Conservation (phyloP, 257 asterid species). For the Penstemon newberryi region DNA sequence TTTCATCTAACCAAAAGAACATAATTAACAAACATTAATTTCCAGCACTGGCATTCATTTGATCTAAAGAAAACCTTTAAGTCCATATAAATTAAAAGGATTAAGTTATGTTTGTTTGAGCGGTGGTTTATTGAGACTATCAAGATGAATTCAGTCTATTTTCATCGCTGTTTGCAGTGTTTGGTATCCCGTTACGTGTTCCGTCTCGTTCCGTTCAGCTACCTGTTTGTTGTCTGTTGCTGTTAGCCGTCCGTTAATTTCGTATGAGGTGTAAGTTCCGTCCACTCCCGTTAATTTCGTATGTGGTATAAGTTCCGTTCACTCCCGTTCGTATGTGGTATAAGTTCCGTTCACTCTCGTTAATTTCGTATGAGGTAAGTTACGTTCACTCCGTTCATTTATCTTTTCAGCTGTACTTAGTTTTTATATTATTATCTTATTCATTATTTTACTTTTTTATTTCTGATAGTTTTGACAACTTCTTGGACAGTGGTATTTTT, state of each 20-base stretch:
- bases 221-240: conserved; percentile 20
- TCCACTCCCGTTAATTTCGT: too few species aligned
- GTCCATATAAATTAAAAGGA: conserved; percentile 14
- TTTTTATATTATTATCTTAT: background rate
- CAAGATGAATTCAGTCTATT: conserved; percentile 23
- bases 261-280: too few species aligned
- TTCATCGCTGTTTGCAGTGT: conserved; percentile 26
- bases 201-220: conserved; percentile 22
- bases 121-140: conserved; percentile 10
- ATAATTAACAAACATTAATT: conserved; percentile 6
- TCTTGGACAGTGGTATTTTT: background rate
- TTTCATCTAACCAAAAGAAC: conserved; percentile 22
- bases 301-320: background rate
- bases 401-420: background rate
- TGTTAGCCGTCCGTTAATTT: conserved; percentile 18
- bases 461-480: background rate
- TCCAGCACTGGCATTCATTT: conserved; percentile 17
- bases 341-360: conserved; percentile 3
- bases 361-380: conserved; percentile 28
- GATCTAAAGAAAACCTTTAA: conserved; percentile 18
- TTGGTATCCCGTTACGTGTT: conserved; percentile 28
- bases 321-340: background rate
- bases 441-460: background rate
- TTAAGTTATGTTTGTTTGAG: conserved; percentile 27
- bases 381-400: conserved; percentile 8